These are phyloP conservation scores for Hypoxylon subgilvum DNA, from an alignment of 495 filamentous ascomycete genomes.

Conservation along the genomic window DNA sequence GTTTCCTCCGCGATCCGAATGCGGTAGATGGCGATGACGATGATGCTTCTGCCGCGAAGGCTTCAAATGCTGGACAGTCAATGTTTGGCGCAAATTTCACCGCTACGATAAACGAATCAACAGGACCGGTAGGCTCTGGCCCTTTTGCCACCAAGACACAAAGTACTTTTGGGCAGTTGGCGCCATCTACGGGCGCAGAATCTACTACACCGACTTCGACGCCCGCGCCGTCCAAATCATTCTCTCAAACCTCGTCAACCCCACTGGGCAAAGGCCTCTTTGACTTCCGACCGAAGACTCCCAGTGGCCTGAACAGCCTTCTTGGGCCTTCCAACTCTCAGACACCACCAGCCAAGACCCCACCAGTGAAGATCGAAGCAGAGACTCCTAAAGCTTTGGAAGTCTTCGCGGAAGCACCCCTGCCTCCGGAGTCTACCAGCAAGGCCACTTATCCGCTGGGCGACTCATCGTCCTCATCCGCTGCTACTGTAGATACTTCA, in stretches of 20 bases:
- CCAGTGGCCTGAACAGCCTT: slow-evolving; percentile 10
- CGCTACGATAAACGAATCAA: slow-evolving; percentile 53
- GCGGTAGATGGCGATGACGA: slow-evolving; percentile 70
- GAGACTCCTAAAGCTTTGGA: slow-evolving; percentile 36
- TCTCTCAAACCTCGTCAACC: slow-evolving; percentile 13
- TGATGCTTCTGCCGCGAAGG: slow-evolving; percentile 49
- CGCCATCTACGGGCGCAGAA: slow-evolving; percentile 39
- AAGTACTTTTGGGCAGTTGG: slow-evolving; percentile 40
- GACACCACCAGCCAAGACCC: slow-evolving; percentile 26
- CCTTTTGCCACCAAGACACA: slow-evolving; percentile 27
- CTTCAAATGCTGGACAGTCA: slow-evolving; percentile 48
- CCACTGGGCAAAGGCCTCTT: slow-evolving; percentile 28
- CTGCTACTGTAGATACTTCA: slow-evolving; percentile 52
- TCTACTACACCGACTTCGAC: slow-evolving; percentile 65
- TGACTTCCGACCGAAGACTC: slow-evolving; percentile 32
- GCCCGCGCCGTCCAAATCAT: slow-evolving; percentile 56
- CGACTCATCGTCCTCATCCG: slow-evolving; percentile 72
- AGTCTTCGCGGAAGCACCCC: slow-evolving; percentile 58
- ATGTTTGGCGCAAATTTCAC: slow-evolving; percentile 66
- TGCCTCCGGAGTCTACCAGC: slow-evolving; percentile 80
- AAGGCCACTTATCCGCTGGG: slow-evolving; percentile 67
- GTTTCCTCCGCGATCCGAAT: slow-evolving; percentile 77
- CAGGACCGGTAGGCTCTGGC: slow-evolving; percentile 42
- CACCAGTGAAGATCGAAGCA: slow-evolving; percentile 47
- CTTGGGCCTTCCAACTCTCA: slow-evolving; percentile 22